These are phyloP conservation scores for Lyophyllum shimeji DNA, from an alignment of 768 basidiomycete genomes.

Conservation along the genomic window DNA sequence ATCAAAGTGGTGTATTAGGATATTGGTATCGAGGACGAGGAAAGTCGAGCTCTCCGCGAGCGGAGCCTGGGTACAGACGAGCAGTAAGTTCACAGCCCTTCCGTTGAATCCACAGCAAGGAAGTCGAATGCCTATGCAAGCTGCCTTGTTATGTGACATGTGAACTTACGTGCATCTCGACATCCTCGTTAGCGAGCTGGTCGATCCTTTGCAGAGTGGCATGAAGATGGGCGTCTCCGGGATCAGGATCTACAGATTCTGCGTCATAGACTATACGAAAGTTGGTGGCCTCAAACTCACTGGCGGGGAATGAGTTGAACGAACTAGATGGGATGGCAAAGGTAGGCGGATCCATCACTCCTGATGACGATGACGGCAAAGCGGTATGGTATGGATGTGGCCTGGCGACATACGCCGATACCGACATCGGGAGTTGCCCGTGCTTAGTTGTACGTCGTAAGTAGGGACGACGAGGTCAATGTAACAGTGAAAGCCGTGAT, in stretches of 20 bases:
- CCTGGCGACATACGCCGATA: background rate
- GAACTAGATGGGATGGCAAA: background rate
- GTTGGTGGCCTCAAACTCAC: conserved; percentile 3
- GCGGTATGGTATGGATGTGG: conserved; percentile 2
- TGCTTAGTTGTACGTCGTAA: background rate
- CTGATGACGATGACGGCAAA: background rate
- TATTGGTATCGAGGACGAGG: conserved; percentile 78
- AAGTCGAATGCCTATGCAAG: background rate
- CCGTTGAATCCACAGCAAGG: conserved; percentile 3
- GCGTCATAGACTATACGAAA: background rate
- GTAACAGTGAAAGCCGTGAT: background rate
- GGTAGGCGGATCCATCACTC: too few relatives aligned
- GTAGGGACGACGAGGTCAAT: background rate
- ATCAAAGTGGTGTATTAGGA: conserved; percentile 67
- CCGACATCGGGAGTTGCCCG: background rate
- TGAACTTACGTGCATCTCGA: conserved; percentile 67
- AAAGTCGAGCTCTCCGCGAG: conserved; percentile 41
- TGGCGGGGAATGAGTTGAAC: conserved; percentile 7
- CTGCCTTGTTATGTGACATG: background rate
- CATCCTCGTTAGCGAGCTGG: conserved; percentile 60
- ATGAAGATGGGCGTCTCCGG: conserved; percentile 27
- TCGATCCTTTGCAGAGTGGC: conserved; percentile 53
- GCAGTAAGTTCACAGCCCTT: background rate
- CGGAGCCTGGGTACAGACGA: conserved; percentile 34
- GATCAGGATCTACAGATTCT: conserved; percentile 10